A percentile compares a stretch with the other conserved stretches of the same genome.
These are phyloP conservation scores for Oryza australiensis DNA, from an alignment of 176 grass and related monocot genomes.

Conservation along the genomic window DNA sequence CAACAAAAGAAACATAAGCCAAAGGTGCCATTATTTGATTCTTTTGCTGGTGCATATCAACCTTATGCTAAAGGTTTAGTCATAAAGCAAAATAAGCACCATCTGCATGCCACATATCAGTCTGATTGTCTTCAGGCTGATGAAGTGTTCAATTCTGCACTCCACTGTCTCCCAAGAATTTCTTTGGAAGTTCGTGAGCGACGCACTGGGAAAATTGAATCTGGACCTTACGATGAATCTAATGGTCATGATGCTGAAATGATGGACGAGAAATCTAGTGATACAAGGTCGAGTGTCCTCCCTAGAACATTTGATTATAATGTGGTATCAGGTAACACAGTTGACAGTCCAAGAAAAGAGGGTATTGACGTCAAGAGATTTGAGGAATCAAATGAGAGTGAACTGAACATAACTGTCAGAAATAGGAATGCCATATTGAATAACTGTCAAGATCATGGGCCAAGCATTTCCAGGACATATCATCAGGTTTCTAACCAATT, in stretches of 20 bases:
- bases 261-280: conserved; percentile 29
- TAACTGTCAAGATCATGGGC: conserved; percentile 39
- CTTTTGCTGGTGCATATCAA: conserved; percentile 53
- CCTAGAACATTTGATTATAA: conserved; percentile 14
- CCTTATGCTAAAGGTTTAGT: conserved; percentile 37
- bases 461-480: conserved; percentile 46
- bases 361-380: background rate
- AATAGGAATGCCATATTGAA: conserved; percentile 14
- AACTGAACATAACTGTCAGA: conserved; percentile 21
- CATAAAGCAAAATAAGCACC: conserved; percentile 18
- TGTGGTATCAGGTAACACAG: conserved; percentile 19
- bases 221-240: conserved; percentile 22
- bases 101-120: background rate
- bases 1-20: conserved; percentile 68
- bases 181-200: conserved; percentile 18
- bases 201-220: conserved; percentile 16
- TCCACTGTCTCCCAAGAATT: conserved; percentile 25
- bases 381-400: conserved; percentile 31
- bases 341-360: conserved; percentile 4
- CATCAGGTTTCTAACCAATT: conserved; percentile 45
- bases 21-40: conserved; percentile 47
- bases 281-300: conserved; percentile 4
- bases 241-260: conserved; percentile 33
- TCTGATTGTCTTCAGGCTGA: conserved; percentile 25
- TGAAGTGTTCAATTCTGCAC: conserved; percentile 38